Base-by-base conservation (phyloP, 2,329 filamentous ascomycete species). In the Claviceps humidiphila region DNA sequence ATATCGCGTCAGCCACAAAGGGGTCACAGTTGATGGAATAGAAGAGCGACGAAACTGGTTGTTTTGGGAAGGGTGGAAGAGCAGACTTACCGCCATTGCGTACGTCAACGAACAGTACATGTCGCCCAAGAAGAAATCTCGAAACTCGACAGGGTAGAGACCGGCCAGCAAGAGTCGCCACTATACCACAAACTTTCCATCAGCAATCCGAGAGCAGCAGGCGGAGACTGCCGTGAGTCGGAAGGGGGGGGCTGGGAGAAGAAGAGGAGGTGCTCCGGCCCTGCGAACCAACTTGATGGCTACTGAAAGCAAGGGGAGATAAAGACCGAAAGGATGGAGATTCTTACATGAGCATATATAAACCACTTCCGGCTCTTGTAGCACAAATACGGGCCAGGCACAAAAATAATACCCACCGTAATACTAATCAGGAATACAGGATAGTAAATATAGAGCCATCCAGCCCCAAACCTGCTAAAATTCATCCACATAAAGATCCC, bases 51-150 rank as follows among this genome's bases (percentile, higher is more conserved):
- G 7, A 26, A 8, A 26, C 24, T 7, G 7, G 7, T 26, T 7
- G 24, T 6, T 26, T 6, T 2, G 24, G 1, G 7, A 41, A 41
- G 6, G 16, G 6, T n/a, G n/a, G n/a, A 42, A 37, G 26, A 20
- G 16, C 9, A 20, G 11, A 79, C 85, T 72, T 75, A 91, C 87
- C 55, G 87, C 85, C 68, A 88, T 87, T 16, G 85, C 79, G 67
- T 98, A 98, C 5, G 90, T 95, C 52, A 95, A 74, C 2, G 93
- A 97, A 68, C 91, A 97, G 67, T 95, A 95, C 75, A 97, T 96
- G 65, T 98, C 93, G 50, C 93, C 93, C 0, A 97, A 77, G 68
- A 96, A 97, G 70, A 98, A 97, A 68, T 98, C 93, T 53, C 90
- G 81, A 66, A 97, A 98, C 65, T 97, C 91, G 49, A 98, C 93